phyloP scores from a whole-genome alignment of 75 land plant species.

The Gnetum montanum region DNA sequence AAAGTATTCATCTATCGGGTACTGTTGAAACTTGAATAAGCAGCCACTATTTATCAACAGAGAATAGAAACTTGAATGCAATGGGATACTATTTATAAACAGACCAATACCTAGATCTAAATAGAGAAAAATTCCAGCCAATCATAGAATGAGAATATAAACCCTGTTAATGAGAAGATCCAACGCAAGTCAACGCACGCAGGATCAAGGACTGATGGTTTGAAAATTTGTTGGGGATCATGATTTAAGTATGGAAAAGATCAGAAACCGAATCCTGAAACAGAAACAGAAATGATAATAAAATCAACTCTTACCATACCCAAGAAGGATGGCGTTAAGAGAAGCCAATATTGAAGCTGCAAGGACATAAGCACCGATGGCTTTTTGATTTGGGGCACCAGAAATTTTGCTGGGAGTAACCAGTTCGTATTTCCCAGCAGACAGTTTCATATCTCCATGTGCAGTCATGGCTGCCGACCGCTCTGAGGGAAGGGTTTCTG shows the following conservation, averaged over 20 bases:
- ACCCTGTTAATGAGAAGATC: no score
- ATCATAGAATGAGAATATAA: not conserved
- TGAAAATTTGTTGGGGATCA: not conserved
- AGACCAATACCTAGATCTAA: not conserved
- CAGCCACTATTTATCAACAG: no score
- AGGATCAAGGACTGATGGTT: no score
- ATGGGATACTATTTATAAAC: no score
- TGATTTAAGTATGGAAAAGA: no score
- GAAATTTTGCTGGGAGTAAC: not conserved
- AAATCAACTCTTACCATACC: conserved; percentile 31
- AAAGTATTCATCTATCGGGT: not conserved
- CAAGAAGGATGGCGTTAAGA: conserved; percentile 44
- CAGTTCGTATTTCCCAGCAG: conserved; percentile 5
- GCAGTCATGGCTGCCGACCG: no score
- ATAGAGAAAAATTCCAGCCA: not conserved
- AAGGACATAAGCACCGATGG: conserved; percentile 17
- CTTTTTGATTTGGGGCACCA: not conserved
- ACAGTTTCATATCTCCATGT: conserved; percentile 1
- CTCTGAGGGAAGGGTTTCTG: no score
- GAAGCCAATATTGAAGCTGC: conserved; percentile 38
- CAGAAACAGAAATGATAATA: not conserved
- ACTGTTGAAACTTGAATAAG: no score
- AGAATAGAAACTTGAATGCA: no score
- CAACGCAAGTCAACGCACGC: no score
- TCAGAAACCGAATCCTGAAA: not conserved